phyloP scores from a whole-genome alignment of 768 basidiomycete species.

The Pleurotus eryngii region DNA sequence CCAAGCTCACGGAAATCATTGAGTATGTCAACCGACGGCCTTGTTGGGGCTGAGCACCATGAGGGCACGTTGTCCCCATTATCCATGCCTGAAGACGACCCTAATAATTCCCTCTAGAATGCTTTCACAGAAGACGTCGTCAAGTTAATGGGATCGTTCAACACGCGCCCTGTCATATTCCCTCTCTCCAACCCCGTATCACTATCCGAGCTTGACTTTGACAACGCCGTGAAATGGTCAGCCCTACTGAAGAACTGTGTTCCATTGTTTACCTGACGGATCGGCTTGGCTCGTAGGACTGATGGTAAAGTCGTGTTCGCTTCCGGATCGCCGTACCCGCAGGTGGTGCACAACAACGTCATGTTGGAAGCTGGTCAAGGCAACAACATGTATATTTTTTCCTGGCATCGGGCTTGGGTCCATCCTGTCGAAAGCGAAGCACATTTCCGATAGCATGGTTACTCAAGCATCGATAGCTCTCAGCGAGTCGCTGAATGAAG shows the following conservation, averaged over 20 bases:
- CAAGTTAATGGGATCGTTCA: conserved; percentile 58
- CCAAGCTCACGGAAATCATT: conserved; percentile 63
- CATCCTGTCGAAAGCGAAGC: conserved; percentile 53
- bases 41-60: conserved; percentile 72
- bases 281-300: conserved; percentile 39
- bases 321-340: conserved; percentile 66
- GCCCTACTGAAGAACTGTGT: conserved; percentile 8
- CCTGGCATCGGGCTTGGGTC: conserved; percentile 60
- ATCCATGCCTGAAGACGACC: background rate
- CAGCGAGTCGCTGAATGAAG: conserved; percentile 49
- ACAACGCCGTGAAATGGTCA: conserved; percentile 57
- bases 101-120: conserved; percentile 24
- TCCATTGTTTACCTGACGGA: background rate
- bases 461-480: conserved; percentile 64
- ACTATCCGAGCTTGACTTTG: conserved; percentile 57
- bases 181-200: conserved; percentile 74
- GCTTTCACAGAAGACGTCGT: conserved; percentile 68
- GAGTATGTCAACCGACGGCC: conserved; percentile 70
- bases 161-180: conserved; percentile 75
- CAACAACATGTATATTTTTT: conserved; percentile 79
- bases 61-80: conserved; percentile 23
- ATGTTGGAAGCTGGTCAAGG: conserved; percentile 67
- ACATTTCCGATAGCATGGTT: conserved; percentile 67
- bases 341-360: conserved; percentile 45
- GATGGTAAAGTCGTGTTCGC: conserved; percentile 69